Evolutionary conservation across 2,329 filamentous ascomycete genomes (phyloP).

Genomic region (Cladophialophora exuberans): DNA sequence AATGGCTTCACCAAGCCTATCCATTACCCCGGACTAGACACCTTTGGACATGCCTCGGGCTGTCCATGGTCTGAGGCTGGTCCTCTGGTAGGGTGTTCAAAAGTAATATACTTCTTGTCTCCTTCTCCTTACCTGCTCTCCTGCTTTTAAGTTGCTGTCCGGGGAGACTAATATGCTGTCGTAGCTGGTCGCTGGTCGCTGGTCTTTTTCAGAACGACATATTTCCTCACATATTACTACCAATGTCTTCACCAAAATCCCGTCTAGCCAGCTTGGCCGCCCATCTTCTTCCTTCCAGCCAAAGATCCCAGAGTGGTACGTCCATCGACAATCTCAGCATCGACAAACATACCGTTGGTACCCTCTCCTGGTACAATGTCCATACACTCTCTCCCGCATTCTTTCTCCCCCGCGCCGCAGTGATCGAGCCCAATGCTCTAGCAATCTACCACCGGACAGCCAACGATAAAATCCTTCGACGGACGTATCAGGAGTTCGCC

Average conservation of each 20-base stretch:
- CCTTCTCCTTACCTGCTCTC: background rate
- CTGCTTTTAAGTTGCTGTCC: background rate
- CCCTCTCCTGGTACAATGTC: slow-evolving; percentile 57
- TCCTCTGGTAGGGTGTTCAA: background rate
- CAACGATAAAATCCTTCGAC: slow-evolving; percentile 72
- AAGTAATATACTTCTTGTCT: background rate
- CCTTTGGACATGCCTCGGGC: background rate
- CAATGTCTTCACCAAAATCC: slow-evolving; percentile 67
- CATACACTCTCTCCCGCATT: slow-evolving; percentile 84
- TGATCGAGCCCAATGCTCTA: slow-evolving; percentile 82
- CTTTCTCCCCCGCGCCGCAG: slow-evolving; percentile 82
- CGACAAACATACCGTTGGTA: slow-evolving; percentile 49
- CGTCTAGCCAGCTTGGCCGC: slow-evolving; percentile 61
- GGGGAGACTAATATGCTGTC: background rate
- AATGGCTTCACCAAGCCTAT: background rate
- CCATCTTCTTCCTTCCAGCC: slow-evolving; percentile 43
- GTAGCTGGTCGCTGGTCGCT: background rate
- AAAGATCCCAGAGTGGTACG: slow-evolving; percentile 28
- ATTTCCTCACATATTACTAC: slow-evolving; percentile 17
- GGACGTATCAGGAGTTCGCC: slow-evolving; percentile 79
- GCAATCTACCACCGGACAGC: slow-evolving; percentile 85
- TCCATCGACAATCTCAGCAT: slow-evolving; percentile 40
- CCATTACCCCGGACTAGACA: slow-evolving; percentile 5
- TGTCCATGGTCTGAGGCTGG: background rate
- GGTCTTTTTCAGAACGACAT: background rate